Base-by-base conservation (phyloP, 345 rosid species). In the Linum lewisii region DNA sequence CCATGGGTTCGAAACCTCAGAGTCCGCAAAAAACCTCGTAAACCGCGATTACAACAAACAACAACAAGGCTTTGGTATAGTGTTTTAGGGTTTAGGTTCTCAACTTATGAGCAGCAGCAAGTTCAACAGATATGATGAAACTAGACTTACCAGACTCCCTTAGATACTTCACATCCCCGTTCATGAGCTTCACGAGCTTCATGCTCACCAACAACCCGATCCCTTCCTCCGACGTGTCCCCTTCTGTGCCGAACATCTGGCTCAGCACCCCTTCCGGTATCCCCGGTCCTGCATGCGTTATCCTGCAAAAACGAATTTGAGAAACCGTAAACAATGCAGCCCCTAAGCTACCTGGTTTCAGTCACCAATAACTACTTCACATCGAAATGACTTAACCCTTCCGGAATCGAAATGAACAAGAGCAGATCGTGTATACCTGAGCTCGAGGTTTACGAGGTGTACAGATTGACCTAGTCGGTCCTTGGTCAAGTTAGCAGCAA, bases 131-230 rank as follows among this genome's bases (percentile, higher is more conserved):
- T 65, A 88, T 50, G 50, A 84, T 80, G 73, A 84, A 81, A 63
- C 83, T 81, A 1, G 93, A 81, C 63, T 77, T 86, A 23, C 86
- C 90, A 10, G 87, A 87, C 77, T 88, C 95, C 74, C 91, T 82
- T 64, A 89, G 62, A 76, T 88, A 92, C 70, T 81, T 87, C 22
- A 82, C 91, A 72, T 81, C 96, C 73, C 98, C 96, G 59, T 81
- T 86, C 96, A 92, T 88, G 56, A 88, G 85, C 73, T 83, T 88
- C 65, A 82, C 78, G 64, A 92, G 70, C 62, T 82, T 88, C 67
- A 86, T 58, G 77, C 98, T 88, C 52, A 92, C 72, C 51, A 84
- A 70, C 66, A 92, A 72, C 63, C 95, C 74, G 57, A 86, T 69
- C 60, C 95, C 92, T 65, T 84, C 93, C 67, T 86, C 98, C 0